phyloP scores from a whole-genome alignment of 2,329 filamentous ascomycete species.

The Pseudopyrenochaeta lycopersici region DNA sequence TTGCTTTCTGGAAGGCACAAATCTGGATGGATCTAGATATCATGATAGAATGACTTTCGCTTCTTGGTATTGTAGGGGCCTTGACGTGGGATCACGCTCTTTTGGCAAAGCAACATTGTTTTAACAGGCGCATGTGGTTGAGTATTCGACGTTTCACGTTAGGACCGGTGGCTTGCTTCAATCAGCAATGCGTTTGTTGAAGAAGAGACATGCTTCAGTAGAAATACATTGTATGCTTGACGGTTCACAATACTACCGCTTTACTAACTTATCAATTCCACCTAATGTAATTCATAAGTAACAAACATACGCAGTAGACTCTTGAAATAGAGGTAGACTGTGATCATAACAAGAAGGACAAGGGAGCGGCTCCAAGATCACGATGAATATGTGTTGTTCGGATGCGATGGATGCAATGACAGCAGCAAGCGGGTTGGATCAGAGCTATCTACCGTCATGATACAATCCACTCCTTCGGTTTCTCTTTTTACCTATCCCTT shows the following conservation, averaged over 20 bases:
- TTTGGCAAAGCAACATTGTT: background rate
- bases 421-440: no score
- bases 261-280: background rate
- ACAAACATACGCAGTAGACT: background rate
- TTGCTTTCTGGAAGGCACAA: background rate
- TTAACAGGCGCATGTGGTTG: conserved; percentile 2
- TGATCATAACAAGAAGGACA: no score
- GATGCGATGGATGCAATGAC: no score
- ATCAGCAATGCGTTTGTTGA: conserved; percentile 11
- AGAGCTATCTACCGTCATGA: no score
- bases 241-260: background rate
- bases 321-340: no score
- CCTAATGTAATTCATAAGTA: background rate
- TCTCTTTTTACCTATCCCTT: no score
- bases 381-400: no score
- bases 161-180: conserved; percentile 9
- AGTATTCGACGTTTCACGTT: conserved; percentile 9
- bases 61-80: conserved; percentile 18
- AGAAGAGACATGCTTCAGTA: conserved; percentile 13
- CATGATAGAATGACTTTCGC: conserved; percentile 25
- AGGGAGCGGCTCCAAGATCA: no score
- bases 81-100: conserved; percentile 8
- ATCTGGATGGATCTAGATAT: conserved; percentile 2
- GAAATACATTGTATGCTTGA: conserved; percentile 10
- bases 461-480: conserved; percentile 14